Evolutionary conservation across 2,329 filamentous ascomycete genomes (phyloP).

Genomic region (Gnomoniopsis smithogilvyi): DNA sequence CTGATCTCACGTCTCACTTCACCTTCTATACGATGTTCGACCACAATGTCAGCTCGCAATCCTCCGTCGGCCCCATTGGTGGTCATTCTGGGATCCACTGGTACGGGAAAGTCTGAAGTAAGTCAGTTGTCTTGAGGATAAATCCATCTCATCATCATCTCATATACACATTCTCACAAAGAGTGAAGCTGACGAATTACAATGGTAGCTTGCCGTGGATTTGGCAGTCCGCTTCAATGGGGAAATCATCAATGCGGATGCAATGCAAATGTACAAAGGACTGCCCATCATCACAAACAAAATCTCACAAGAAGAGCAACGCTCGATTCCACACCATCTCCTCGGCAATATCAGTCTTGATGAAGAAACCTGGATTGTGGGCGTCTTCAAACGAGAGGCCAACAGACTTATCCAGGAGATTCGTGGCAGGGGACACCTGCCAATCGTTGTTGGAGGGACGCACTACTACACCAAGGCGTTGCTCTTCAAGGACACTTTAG

Average conservation of each 20-base stretch:
- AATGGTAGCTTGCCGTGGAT: slow-evolving; percentile 75
- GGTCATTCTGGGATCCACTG: slow-evolving; percentile 83
- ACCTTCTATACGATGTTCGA: slow-evolving; percentile 17
- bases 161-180: slow-evolving; percentile 14
- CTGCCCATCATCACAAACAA: slow-evolving; percentile 96
- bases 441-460: slow-evolving; percentile 89
- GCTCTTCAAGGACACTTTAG: slow-evolving; percentile 71
- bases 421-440: slow-evolving; percentile 70
- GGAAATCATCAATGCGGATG: slow-evolving; percentile 95
- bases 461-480: slow-evolving; percentile 93
- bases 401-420: slow-evolving; percentile 72
- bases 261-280: slow-evolving; percentile 94
- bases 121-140: slow-evolving; percentile 20
- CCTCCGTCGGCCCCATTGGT: slow-evolving; percentile 61
- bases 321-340: slow-evolving; percentile 82
- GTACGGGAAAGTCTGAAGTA: slow-evolving; percentile 91
- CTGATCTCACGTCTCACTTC: background rate
- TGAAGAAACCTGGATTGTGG: slow-evolving; percentile 80
- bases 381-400: slow-evolving; percentile 71
- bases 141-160: slow-evolving; percentile 14
- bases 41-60: slow-evolving; percentile 35
- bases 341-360: slow-evolving; percentile 74
- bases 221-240: slow-evolving; percentile 80
- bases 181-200: slow-evolving; percentile 7
- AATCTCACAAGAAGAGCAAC: slow-evolving; percentile 69